phyloP scores from a whole-genome alignment of 495 filamentous ascomycete species.

The Aspergillus bridgeri region DNA sequence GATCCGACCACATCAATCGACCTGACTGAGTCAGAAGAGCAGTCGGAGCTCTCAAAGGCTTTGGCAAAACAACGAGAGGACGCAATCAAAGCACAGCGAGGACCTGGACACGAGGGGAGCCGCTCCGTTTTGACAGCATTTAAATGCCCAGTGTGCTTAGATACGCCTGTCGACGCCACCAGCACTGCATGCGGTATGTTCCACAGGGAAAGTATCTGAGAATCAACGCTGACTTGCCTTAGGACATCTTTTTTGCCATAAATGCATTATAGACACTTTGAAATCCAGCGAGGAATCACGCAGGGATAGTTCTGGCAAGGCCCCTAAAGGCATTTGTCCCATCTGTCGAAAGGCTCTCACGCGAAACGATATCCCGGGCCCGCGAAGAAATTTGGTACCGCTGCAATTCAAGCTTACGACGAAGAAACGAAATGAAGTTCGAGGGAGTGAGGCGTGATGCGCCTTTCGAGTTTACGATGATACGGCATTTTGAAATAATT shows the following conservation, averaged over 20 bases:
- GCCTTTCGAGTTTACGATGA: background rate
- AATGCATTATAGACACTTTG: conserved; percentile 73
- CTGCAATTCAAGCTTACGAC: conserved; percentile 62
- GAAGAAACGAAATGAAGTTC: conserved; percentile 14
- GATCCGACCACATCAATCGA: conserved; percentile 51
- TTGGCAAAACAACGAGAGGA: conserved; percentile 49
- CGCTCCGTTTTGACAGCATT: conserved; percentile 52
- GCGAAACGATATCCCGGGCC: conserved; percentile 24
- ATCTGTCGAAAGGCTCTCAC: conserved; percentile 45
- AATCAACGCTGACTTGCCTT: conserved; percentile 1
- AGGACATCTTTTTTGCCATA: conserved; percentile 87
- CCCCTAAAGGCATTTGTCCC: conserved; percentile 36
- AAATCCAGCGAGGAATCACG: conserved; percentile 54
- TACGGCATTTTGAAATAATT: background rate
- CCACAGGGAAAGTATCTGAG: background rate
- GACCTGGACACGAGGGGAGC: conserved; percentile 40
- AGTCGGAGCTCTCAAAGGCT: conserved; percentile 41
- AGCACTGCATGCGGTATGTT: conserved; percentile 79
- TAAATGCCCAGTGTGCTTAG: conserved; percentile 85
- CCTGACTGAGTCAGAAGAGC: conserved; percentile 54
- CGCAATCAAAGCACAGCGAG: conserved; percentile 48
- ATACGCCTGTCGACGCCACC: conserved; percentile 66
- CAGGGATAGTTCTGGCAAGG: conserved; percentile 23
- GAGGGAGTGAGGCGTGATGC: background rate
- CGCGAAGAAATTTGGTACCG: conserved; percentile 44